phyloP scores from a whole-genome alignment of 768 basidiomycete species.

The Pulveroboletus sp. region DNA sequence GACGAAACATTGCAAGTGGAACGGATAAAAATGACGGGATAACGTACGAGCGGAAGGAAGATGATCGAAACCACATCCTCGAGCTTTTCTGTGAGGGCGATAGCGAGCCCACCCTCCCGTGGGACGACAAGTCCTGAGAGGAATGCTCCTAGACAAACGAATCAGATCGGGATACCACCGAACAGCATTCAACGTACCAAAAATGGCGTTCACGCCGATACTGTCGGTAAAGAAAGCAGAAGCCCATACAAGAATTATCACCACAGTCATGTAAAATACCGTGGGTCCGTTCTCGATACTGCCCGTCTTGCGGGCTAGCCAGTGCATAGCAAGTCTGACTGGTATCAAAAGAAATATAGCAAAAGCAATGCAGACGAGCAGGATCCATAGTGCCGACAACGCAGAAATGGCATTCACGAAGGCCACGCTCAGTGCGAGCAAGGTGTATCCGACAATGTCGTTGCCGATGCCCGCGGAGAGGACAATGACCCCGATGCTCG shows the following conservation, averaged over 20 bases:
- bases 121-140: slow-evolving; percentile 80
- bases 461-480: slow-evolving; percentile 91
- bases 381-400: slow-evolving; percentile 79
- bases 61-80: slow-evolving; percentile 93
- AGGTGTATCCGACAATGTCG: slow-evolving; percentile 83
- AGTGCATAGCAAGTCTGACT: slow-evolving; percentile 56
- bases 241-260: slow-evolving; percentile 77
- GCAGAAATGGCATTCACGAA: slow-evolving; percentile 87
- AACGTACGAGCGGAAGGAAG: slow-evolving; percentile 74
- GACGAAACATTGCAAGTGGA: background rate
- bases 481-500: slow-evolving; percentile 88
- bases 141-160: slow-evolving; percentile 89
- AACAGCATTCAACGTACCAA: slow-evolving; percentile 55
- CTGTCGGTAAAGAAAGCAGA: slow-evolving; percentile 92
- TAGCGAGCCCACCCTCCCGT: slow-evolving; percentile 82
- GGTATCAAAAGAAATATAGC: slow-evolving; percentile 72
- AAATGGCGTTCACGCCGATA: slow-evolving; percentile 90
- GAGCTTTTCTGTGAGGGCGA: slow-evolving; percentile 87
- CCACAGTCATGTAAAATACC: slow-evolving; percentile 84
- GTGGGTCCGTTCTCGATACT: slow-evolving; percentile 82
- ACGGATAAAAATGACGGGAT: background rate
- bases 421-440: slow-evolving; percentile 88
- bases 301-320: slow-evolving; percentile 76
- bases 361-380: slow-evolving; percentile 81
- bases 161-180: too few relatives aligned